A percentile compares a stretch with the other conserved stretches of the same genome.
These are phyloP conservation scores for Rhizoclosmatium globosum DNA, from an alignment of 192 early-diverging fungal genomes.

Conservation along the genomic window DNA sequence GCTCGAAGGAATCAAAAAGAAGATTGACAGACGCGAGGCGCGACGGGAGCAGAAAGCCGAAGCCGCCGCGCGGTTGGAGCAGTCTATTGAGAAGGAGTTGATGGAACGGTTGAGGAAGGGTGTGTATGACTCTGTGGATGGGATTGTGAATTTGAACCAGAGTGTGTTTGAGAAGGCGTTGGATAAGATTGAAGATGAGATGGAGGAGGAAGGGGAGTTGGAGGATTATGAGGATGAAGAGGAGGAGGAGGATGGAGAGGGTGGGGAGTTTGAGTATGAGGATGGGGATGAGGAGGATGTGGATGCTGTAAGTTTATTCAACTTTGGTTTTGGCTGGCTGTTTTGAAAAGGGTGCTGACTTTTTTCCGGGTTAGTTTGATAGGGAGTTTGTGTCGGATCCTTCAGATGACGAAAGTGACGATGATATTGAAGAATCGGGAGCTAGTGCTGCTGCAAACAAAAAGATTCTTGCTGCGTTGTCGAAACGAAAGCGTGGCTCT, in stretches of 20 bases:
- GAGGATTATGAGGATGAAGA: constrained; percentile 54
- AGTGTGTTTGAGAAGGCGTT: constrained; percentile 89
- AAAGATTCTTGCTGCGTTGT: constrained; percentile 5
- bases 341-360: neutral
- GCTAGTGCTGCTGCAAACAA: constrained; percentile 26
- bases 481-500: constrained; percentile 15
- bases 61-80: constrained; percentile 88
- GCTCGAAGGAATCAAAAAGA: constrained; percentile 92
- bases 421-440: constrained; percentile 37
- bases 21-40: constrained; percentile 88
- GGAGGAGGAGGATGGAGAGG: constrained; percentile 49
- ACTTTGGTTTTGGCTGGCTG: too few relatives aligned
- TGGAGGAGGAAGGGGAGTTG: constrained; percentile 23
- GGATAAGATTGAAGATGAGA: constrained; percentile 60
- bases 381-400: constrained; percentile 63
- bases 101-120: constrained; percentile 90
- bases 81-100: constrained; percentile 95
- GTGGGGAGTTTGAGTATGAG: constrained; percentile 49
- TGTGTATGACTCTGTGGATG: constrained; percentile 86
- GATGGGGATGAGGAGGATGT: constrained; percentile 48
- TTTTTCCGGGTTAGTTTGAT: constrained; percentile 37
- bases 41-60: constrained; percentile 90
- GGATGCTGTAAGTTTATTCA: constrained; percentile 8
- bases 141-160: constrained; percentile 93
- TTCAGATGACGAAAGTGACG: constrained; percentile 48